Percentiles rank a stretch among this genome's conserved stretches.
These are phyloP conservation scores for Arachnopeziza araneosa DNA, from an alignment of 2,329 filamentous ascomycete genomes.

Conservation along the genomic window DNA sequence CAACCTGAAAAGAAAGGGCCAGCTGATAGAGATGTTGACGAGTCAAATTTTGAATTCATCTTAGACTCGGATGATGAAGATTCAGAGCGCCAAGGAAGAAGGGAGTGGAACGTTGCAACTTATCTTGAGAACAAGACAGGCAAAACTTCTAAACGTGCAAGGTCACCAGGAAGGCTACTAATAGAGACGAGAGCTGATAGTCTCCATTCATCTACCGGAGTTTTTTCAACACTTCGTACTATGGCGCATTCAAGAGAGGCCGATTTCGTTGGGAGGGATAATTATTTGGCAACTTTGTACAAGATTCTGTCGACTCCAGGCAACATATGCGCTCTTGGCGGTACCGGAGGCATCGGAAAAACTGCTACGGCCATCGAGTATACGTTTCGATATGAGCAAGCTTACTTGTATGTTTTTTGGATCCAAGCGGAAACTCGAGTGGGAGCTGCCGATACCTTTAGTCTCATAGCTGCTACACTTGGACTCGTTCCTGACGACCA, in stretches of 20 bases:
- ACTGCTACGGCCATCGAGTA: constrained; percentile 24
- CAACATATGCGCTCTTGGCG: constrained; percentile 15
- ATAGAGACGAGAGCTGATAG: too few relatives aligned
- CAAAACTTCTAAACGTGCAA: background rate
- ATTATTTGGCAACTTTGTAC: constrained; percentile 15
- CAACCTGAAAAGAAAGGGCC: constrained; percentile 1
- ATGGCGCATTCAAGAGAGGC: constrained; percentile 9
- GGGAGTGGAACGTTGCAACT: constrained; percentile 3
- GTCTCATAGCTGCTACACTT: constrained; percentile 11
- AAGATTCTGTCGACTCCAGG: constrained; percentile 10
- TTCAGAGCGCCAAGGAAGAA: background rate
- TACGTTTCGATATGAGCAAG: constrained; percentile 13
- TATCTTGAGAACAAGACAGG: background rate
- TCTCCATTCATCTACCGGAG: too few relatives aligned
- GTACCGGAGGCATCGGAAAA: constrained; percentile 20
- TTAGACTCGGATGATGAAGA: constrained; percentile 8
- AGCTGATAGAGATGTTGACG: constrained; percentile 3
- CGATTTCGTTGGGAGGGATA: constrained; percentile 14
- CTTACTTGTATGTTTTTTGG: constrained; percentile 24
- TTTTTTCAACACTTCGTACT: too few relatives aligned
- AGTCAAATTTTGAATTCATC: constrained; percentile 5
- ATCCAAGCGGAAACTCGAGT: constrained; percentile 23
- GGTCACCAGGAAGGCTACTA: too few relatives aligned
- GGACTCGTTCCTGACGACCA: constrained; percentile 9
- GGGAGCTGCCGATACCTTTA: constrained; percentile 14